Evolutionary conservation across 2,329 filamentous ascomycete species (phyloP), one percentile per base, ranked within the genome.

Genomic region (Ophiostoma piceae): DNA sequence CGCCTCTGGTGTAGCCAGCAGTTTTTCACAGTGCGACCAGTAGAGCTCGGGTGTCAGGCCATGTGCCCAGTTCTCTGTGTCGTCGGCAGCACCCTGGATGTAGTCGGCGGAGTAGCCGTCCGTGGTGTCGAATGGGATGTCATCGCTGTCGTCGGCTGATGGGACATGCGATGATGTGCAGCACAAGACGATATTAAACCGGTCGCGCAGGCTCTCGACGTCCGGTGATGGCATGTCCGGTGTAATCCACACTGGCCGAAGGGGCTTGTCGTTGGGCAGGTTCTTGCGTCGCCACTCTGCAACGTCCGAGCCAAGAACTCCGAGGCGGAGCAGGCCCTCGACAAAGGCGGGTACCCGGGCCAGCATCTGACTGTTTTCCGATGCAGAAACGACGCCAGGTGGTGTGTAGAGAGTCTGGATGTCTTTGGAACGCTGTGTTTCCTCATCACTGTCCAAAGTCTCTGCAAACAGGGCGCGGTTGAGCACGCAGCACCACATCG

Each of bases 71-170:
- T 92, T 92, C 82, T 99, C 95, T 14, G 91, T 92, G 77, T 99
- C 95, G 78, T 99, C 95, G 1, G 91, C 95, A 0, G 94, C 94
- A 67, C 95, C 95, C 79, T 98, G 95, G 71, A 99, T 90, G 76
- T 99, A 99, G 0, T 93, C 94, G 67, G 94, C 94, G 79, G 97
- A 94, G 71, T 98, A 90, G 76, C 97, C 98, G 4, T 43, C 62
- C 14, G 9, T 8, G 1, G 60, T 29, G 60, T 35, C 26, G 6
- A 19, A 4, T 6, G 16, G 32, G 32, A 3, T 39, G 6, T 88
- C 89, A 62, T 74, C 75, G 12, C 72, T 90, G 19, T 65, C 69
- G 77, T 94, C 92, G 2, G 86, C 87, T 14, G 88, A 90, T 1
- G 81, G 80, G 0, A 93, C 88, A 19, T 90, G 84, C 1, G 92